Evolutionary conservation across 2,329 filamentous ascomycete genomes (phyloP).

Genomic region (Sporothrix inflata): DNA sequence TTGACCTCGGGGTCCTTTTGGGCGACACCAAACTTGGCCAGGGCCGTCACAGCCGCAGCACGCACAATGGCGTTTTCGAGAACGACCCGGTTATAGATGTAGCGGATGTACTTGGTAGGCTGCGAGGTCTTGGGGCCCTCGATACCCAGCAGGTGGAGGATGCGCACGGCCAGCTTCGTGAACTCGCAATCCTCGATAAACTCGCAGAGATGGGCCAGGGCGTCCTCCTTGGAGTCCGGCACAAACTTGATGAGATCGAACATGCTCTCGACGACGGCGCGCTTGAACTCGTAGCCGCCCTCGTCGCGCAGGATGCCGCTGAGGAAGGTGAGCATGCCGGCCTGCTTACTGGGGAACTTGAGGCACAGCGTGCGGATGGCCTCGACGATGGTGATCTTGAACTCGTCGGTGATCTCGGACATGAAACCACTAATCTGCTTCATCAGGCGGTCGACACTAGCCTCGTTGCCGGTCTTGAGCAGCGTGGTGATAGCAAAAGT

Average conservation of each 20-base stretch:
- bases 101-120: constrained; percentile 97
- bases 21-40: constrained; percentile 96
- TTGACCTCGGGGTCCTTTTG: constrained; percentile 97
- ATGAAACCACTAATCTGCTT: constrained; percentile 98
- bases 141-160: constrained; percentile 88
- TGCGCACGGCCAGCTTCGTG: constrained; percentile 93
- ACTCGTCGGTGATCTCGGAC: constrained; percentile 98
- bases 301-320: constrained; percentile 96
- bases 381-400: constrained; percentile 99
- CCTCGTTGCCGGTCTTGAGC: constrained; percentile 97
- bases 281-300: constrained; percentile 98
- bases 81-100: constrained; percentile 98
- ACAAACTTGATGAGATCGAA: constrained; percentile 99
- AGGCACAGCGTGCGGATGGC: constrained; percentile 94
- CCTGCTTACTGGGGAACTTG: constrained; percentile 98
- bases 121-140: constrained; percentile 95
- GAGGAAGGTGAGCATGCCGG: constrained; percentile 95
- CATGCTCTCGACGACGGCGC: constrained; percentile 97
- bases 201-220: constrained; percentile 92
- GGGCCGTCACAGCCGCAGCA: constrained; percentile 89
- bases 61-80: constrained; percentile 95
- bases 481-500: constrained; percentile 98
- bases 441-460: constrained; percentile 94
- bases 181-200: constrained; percentile 99
- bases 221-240: constrained; percentile 79